Evolutionary conservation across 2,329 filamentous ascomycete species (phyloP).

Genomic region (Cordyceps pruinosa): DNA sequence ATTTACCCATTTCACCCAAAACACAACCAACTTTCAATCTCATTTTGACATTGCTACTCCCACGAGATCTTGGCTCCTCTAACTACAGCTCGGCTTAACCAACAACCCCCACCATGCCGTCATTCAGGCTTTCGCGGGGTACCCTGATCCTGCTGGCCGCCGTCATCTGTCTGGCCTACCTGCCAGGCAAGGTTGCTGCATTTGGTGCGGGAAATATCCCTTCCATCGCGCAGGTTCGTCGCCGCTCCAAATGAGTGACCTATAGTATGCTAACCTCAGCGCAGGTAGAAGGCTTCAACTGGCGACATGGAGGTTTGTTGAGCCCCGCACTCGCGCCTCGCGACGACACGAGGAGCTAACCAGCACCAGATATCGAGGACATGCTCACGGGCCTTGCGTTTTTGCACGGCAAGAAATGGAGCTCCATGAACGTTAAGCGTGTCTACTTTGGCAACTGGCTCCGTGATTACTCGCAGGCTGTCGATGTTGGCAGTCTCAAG

Average conservation of each 20-base stretch:
- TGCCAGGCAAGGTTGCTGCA: slow-evolving; percentile 50
- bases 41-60: background rate
- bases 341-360: background rate
- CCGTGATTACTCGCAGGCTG: slow-evolving; percentile 75
- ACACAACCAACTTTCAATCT: background rate
- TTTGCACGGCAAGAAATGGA: slow-evolving; percentile 78
- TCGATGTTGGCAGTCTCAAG: slow-evolving; percentile 75
- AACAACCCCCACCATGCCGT: slow-evolving; percentile 35
- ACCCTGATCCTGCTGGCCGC: slow-evolving; percentile 43
- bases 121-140: slow-evolving; percentile 39
- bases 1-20: background rate
- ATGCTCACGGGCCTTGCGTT: slow-evolving; percentile 72
- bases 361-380: slow-evolving; percentile 63
- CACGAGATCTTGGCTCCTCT: background rate
- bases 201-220: slow-evolving; percentile 68
- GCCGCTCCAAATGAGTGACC: background rate
- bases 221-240: slow-evolving; percentile 44
- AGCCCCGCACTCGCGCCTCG: background rate
- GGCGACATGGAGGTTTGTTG: slow-evolving; percentile 56
- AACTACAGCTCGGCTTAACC: background rate
- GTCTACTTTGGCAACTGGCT: slow-evolving; percentile 86
- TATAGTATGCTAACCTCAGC: slow-evolving; percentile 19
- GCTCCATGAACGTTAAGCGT: slow-evolving; percentile 67
- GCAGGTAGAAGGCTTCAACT: slow-evolving; percentile 61
- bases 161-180: slow-evolving; percentile 48